Base-by-base conservation (phyloP, 306 rosid genomes). In the Ormosia semicastrata region DNA sequence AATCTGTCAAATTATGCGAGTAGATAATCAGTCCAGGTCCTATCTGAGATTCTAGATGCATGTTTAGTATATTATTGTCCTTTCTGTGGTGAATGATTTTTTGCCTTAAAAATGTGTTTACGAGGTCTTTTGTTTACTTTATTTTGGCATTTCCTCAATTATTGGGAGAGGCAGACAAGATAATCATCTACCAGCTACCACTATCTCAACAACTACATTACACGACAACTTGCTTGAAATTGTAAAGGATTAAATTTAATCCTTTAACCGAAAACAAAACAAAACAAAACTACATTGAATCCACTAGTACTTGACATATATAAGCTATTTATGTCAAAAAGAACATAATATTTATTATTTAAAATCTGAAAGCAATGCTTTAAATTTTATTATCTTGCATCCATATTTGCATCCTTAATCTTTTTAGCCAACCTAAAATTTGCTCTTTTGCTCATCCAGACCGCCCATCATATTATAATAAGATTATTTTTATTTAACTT, bases 121-220 rank as follows among this genome's bases (percentile, higher is more conserved):
- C 67, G 5, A 53, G 49, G 71, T 41, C 41, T 34, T 52, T 52
- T 65, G 4, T 66, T 36, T 6, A 34, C 46, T 17, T 37, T 13
- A 67, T 47, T 74, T 86, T 85, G 89, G 82, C 85, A 40, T 71
- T 69, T 66, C 76, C 85, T 65, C 53, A 60, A 69, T 79, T 62
- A 87, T 59, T 84, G 71, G 76, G n/a, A 9, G 34, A 39, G 2
- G 40, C 40, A 29, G 7, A 14, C 62, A 73, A 6, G 10, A 37
- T 17, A 39, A 30, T n/a, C 73, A 40, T 40, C 47, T 49, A 14
- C 75, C 75, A 30, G 65, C 81, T 87, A 69, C 73, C 65, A 54
- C 81, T 73, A 11, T 24, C 32, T 59, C 84, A 82, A 79, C 87
- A 44, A 60, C 82, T 60, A 50, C 76, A 12, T 66, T 33, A 3